phyloP scores from a whole-genome alignment of 768 basidiomycete genomes.

The Auriculariales sp. region DNA sequence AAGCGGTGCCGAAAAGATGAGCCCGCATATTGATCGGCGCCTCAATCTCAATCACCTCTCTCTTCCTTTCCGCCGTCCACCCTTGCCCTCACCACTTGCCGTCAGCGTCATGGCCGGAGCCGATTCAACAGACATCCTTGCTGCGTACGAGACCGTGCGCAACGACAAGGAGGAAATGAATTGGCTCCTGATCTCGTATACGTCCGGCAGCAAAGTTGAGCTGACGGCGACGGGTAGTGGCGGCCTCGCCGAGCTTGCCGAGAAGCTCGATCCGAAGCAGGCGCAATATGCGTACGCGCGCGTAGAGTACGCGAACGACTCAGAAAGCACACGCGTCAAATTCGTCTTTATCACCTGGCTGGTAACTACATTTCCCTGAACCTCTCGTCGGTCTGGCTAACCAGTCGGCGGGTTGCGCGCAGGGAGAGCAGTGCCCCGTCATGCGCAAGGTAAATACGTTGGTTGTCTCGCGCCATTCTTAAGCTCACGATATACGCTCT shows the following conservation, averaged over 20 bases:
- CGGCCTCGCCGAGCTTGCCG: constrained; percentile 63
- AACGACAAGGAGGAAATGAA: constrained; percentile 74
- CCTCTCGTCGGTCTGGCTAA: too few species aligned
- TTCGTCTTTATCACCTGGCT: constrained; percentile 80
- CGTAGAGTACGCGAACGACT: constrained; percentile 75
- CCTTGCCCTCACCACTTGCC: not conserved
- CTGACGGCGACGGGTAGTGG: constrained; percentile 70
- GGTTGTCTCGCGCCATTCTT: constrained; percentile 8
- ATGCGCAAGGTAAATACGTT: constrained; percentile 79
- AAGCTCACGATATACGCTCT: not conserved
- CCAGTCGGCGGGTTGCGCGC: too few species aligned
- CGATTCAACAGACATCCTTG: not conserved
- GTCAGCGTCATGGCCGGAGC: not conserved
- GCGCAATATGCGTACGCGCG: constrained; percentile 79
- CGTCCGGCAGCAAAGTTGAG: constrained; percentile 24
- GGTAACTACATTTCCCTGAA: too few species aligned
- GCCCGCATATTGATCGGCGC: too few species aligned
- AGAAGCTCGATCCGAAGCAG: constrained; percentile 51
- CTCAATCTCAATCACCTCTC: not conserved
- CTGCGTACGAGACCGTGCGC: constrained; percentile 82
- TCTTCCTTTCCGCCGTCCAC: not conserved
- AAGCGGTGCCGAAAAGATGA: too few species aligned
- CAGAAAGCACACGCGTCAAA: constrained; percentile 47
- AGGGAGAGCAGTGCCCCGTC: constrained; percentile 66
- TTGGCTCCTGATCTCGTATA: constrained; percentile 86